Evolutionary conservation across 2,329 filamentous ascomycete species (phyloP), one percentile per base, ranked within the genome.

Genomic region (Cordyceps pruinosa): DNA sequence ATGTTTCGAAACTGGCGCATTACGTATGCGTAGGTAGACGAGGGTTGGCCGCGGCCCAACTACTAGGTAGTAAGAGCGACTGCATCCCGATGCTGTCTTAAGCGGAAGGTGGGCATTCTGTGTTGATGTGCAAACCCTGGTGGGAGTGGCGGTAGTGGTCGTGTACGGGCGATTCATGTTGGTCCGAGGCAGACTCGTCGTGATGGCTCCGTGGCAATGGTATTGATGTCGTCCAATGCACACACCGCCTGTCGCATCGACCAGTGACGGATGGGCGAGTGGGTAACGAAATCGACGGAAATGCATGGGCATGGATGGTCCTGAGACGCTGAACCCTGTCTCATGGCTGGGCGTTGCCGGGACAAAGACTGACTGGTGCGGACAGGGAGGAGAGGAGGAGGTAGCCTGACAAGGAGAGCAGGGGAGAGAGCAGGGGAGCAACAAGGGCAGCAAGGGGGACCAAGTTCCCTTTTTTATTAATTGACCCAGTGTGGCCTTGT

Each of bases 301-400:
- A 35, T 26, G 41, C 32, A 39, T 47, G 23, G 5, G 30, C 41
- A 46, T 35, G 52, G 42, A 47, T 39, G 46, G 42, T 42, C 34
- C 45, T 34, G 35, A 30, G 23, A 46, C 30, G 30, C 21, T 46
- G 32, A 54, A 49, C 53, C 53, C 45, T 56, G 52, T 46, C 42
- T 21, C 15, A 17, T 41, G 25, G n/a, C 44, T 35, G 57, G 60
- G 59, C 59, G 67, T 69, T 69, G 67, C 67, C 69, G 68, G 63
- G 70, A 68, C 69, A 71, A 66, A 63, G 58, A 71, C 66, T 62
- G 58, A 63, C 66, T 62, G 62, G 63, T 44, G 64, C 61, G 37
- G 46, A 57, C 54, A 57, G 54, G 54, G 39, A 37, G 46, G 30
- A 42, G 39, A 47, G 32, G 19, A 50, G 39, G 46, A 35, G 13